Percentiles rank a stretch among this genome's conserved stretches.
Evolutionary conservation across 2,329 filamentous ascomycete species (phyloP).

Genomic region (Dactylella cylindrospora): DNA sequence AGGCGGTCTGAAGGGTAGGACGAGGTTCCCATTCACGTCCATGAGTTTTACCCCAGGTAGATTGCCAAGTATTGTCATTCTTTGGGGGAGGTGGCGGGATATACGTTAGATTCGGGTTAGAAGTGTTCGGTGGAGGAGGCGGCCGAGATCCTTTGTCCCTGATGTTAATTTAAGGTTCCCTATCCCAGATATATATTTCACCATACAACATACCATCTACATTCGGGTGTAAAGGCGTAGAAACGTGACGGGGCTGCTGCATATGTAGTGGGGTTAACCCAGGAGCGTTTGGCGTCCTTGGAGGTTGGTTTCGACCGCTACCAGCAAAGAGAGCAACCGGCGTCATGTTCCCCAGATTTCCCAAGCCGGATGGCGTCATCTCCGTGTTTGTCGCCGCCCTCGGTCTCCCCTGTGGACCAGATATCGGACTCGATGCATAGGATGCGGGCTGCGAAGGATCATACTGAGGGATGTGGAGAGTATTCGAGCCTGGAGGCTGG

Average conservation of each 20-base stretch:
- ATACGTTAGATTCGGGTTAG: constrained; percentile 34
- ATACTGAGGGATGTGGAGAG: constrained; percentile 39
- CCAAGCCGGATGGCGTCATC: constrained; percentile 34
- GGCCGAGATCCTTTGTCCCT: constrained; percentile 36
- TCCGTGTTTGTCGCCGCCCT: constrained; percentile 42
- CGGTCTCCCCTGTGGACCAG: constrained; percentile 28
- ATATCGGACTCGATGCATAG: constrained; percentile 42
- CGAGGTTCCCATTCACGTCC: constrained; percentile 41
- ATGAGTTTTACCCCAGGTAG: constrained; percentile 40
- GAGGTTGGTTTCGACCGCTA: constrained; percentile 29
- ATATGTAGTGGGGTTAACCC: constrained; percentile 27
- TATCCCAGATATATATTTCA: background rate
- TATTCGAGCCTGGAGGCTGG: constrained; percentile 17
- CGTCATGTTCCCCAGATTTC: constrained; percentile 42
- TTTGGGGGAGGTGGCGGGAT: constrained; percentile 42
- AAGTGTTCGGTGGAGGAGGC: constrained; percentile 23
- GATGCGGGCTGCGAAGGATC: constrained; percentile 41
- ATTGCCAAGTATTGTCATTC: constrained; percentile 44
- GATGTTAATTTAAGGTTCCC: constrained; percentile 9
- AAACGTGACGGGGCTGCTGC: constrained; percentile 41
- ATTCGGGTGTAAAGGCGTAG: constrained; percentile 28
- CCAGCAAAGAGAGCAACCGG: constrained; percentile 41
- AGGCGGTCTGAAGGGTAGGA: constrained; percentile 36
- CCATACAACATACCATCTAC: constrained; percentile 21
- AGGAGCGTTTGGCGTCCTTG: constrained; percentile 25